Conservation (phyloP, 441 rosid species). For the Francoa sonchifolia region DNA sequence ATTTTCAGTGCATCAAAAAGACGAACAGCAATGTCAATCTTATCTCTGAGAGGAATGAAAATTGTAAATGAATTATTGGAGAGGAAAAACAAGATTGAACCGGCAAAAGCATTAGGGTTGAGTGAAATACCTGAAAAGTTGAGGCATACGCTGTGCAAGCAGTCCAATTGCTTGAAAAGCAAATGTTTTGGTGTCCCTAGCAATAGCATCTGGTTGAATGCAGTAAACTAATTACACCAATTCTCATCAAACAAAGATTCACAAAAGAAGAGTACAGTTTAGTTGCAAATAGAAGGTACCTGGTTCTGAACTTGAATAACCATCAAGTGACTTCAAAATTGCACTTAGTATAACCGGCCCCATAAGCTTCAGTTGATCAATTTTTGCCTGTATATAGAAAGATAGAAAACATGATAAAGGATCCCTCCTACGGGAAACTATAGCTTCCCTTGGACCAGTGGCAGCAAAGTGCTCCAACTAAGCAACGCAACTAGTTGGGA, state of each 20-base stretch:
- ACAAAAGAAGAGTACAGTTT: conserved; percentile 8
- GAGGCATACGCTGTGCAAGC: conserved; percentile 81
- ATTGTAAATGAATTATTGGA: conserved; percentile 9
- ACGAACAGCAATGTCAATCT: conserved; percentile 82
- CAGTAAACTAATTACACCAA: conserved; percentile 10
- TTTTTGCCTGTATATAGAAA: conserved; percentile 48
- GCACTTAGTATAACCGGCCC: conserved; percentile 83
- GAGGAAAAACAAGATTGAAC: conserved; percentile 9
- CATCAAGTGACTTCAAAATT: conserved; percentile 81
- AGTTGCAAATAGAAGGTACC: conserved; percentile 25
- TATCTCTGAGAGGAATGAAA: conserved; percentile 46
- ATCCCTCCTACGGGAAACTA: no score
- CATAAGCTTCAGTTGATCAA: conserved; percentile 81
- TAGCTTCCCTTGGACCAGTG: no score
- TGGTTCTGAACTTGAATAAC: conserved; percentile 58
- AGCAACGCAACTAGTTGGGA: no score
- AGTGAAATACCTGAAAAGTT: conserved; percentile 64
- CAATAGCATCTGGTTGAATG: conserved; percentile 43
- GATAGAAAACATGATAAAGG: no score
- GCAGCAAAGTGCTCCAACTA: no score
- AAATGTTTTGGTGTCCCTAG: conserved; percentile 65
- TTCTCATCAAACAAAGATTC: conserved; percentile 3
- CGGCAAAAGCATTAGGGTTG: conserved; percentile 10
- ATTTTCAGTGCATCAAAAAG: conserved; percentile 80
- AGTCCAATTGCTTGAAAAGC: conserved; percentile 92